Base-by-base conservation (phyloP, 202 grass and related monocot species). In the Thinopyrum obtusiflorum region DNA sequence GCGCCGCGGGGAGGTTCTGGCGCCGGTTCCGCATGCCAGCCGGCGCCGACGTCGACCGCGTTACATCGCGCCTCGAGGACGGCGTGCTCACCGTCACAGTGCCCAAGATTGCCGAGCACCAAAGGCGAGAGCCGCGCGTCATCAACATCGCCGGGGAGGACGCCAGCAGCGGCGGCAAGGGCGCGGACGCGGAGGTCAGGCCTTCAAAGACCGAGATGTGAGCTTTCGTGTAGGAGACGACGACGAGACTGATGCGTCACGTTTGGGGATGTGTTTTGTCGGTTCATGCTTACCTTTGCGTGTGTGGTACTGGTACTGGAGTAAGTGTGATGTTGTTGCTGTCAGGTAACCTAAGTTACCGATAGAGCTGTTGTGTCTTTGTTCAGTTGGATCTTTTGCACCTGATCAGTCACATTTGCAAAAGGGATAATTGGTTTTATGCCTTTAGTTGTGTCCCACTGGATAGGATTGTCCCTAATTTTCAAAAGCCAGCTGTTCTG, bases 1-100 rank as follows among this genome's bases (percentile, higher is more conserved):
- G 81, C 49, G 49, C 86, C 0, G 61, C 80, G 0, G 86, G 90
- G 12, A 24, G 80, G 65, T 86, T 88, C 59, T 80, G 85, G 85
- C 79, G 88, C 2, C 82, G 85, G 37, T 91, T 93, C 74, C 64
- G 86, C 36, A 74, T 93, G 78, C 82, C 86, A 2, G 61, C 71
- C 13, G 70, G 83, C 25, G 79, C 88, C 0, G 86, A 93, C 73
- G 62, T 90, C 0, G 82, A 61, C 3, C 76, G 59, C 11, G 80
- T 93, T 7, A 4, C 83, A 0, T 85, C 86, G 1, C 67, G 68
- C 18, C 42, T 94, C 2, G 76, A 92, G 13, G 20, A 84, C 33
- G 92, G 92, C 2, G 87, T 92, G 57, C 83, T 94, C n/a, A 90
- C 44, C 0, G 68, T 94, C 55, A 78, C 65, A 26, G 86, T 94